These are phyloP conservation scores for Plasmodium vivax DNA, from an alignment of 169 alveolate species.

Conservation along the genomic window DNA sequence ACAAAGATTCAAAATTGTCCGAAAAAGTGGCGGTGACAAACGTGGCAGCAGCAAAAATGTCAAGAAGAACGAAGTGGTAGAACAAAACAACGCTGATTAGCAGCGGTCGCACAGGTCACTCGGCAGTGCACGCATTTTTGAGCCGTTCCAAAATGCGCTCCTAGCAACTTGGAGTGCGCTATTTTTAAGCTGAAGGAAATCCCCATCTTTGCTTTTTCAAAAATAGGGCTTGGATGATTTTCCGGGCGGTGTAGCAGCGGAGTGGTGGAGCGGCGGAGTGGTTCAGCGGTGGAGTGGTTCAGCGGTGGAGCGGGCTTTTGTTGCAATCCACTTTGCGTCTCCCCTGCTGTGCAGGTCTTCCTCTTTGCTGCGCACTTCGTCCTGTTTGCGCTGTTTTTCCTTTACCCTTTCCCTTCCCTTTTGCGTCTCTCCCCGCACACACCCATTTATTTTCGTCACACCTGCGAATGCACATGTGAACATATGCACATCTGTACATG, in stretches of 20 bases:
- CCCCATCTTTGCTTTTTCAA: conserved; percentile 31
- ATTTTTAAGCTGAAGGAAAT: conserved; percentile 39
- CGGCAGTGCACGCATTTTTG: conserved; percentile 5
- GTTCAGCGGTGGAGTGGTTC: not conserved
- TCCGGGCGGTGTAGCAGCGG: not conserved
- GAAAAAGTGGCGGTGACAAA: not conserved
- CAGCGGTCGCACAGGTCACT: not conserved
- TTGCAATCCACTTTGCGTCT: not conserved
- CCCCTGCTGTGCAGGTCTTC: not conserved
- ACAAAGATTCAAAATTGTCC: conserved; percentile 16
- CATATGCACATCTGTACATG: not conserved
- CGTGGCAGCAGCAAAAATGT: not conserved
- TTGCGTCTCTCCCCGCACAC: not conserved
- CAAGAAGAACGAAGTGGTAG: not conserved
- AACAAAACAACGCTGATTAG: not conserved
- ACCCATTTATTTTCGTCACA: conserved; percentile 4
- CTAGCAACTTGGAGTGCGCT: not conserved
- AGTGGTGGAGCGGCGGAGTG: not conserved
- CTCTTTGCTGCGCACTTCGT: not conserved
- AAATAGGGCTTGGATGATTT: conserved; percentile 44
- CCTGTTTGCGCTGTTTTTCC: not conserved
- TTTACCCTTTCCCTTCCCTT: not conserved
- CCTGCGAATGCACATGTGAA: not conserved
- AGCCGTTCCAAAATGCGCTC: conserved; percentile 7
- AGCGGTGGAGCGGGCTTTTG: conserved; percentile 10